Evolutionary conservation across 176 grass and related monocot genomes (phyloP), one percentile per base, ranked within the genome.

Genomic region (Oryza longistaminata): DNA sequence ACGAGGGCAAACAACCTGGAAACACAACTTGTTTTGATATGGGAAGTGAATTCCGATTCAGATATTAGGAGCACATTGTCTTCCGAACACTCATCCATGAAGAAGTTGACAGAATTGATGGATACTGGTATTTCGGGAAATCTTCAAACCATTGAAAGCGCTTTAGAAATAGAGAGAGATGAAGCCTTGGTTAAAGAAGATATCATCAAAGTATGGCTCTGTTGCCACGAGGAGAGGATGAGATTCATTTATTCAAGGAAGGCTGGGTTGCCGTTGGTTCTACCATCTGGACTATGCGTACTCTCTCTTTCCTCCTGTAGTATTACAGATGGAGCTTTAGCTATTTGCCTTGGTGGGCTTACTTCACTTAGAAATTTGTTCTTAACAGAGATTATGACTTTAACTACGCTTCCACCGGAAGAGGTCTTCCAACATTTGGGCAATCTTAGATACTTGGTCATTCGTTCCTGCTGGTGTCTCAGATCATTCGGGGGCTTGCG

Each of bases 381-480:
- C 50, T 21, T 84, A 17, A 0, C 0, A 0, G 1, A 5, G 0
- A 69, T 85, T 26, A 76, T 85, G 73, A 69, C 46, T 77, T n/a
- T 85, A 55, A 85, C 45, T 12, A 4, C 62, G 21, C 73, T 85
- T 45, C 73, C 82, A 0, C 68, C 82, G 3, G 44, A 69, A 53
- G 64, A 68, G 45, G 73, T 77, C 34, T 2, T 85, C 14, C 33
- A 31, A 13, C 22, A 58, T 27, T 43, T 85, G 33, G 27, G 2
- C 8, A 13, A 25, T 3, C 82, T 85, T 4, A 0, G 21, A 0
- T 1, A 0, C 4, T 6, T 84, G n/a, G 1, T 0, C 3, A 55
- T 85, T 53, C 0, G 50, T 53, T 53, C 50, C 50, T 85, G 73
- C 33, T 77, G 82, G 82, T 85, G n/a, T 68, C n/a, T 85, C 10